phyloP scores from a whole-genome alignment of 2,329 filamentous ascomycete genomes.

The Fusarium pseudoanthophilum region DNA sequence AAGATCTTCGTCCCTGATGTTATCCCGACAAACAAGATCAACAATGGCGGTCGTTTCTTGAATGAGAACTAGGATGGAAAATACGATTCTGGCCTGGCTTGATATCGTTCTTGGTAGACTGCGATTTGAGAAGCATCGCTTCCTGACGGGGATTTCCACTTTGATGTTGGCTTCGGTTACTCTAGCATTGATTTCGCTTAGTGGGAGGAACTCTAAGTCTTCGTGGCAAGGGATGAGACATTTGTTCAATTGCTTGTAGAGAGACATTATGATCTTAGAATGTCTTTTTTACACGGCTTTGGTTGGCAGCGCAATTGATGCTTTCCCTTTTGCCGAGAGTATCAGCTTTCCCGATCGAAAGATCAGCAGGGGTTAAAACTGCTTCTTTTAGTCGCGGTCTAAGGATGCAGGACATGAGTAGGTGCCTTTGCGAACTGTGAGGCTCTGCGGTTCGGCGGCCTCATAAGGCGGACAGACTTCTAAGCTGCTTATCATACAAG shows the following conservation, averaged over 20 bases:
- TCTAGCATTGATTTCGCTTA: neutral
- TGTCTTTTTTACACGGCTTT: neutral
- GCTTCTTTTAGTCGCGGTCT: rapidly evolving
- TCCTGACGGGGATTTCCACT: neutral
- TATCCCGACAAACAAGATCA: neutral
- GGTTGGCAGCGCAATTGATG: neutral
- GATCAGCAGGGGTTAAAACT: neutral
- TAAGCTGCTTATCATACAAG: neutral
- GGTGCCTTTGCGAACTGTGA: neutral
- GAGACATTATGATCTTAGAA: neutral
- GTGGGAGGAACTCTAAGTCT: neutral
- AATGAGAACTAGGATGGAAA: conserved; percentile 25
- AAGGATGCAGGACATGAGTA: neutral
- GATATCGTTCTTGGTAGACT: neutral
- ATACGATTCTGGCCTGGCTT: conserved; percentile 5
- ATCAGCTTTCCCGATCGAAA: too few species aligned
- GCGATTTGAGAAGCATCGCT: neutral
- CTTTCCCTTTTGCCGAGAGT: neutral
- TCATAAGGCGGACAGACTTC: neutral
- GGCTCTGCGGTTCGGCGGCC: neutral
- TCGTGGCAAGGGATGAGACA: neutral
- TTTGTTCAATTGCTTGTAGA: neutral
- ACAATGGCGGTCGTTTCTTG: neutral
- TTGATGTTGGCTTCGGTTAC: neutral
- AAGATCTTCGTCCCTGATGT: conserved; percentile 19